Evolutionary conservation across 2,329 filamentous ascomycete genomes (phyloP).

Genomic region (Plenodomus lindquistii): DNA sequence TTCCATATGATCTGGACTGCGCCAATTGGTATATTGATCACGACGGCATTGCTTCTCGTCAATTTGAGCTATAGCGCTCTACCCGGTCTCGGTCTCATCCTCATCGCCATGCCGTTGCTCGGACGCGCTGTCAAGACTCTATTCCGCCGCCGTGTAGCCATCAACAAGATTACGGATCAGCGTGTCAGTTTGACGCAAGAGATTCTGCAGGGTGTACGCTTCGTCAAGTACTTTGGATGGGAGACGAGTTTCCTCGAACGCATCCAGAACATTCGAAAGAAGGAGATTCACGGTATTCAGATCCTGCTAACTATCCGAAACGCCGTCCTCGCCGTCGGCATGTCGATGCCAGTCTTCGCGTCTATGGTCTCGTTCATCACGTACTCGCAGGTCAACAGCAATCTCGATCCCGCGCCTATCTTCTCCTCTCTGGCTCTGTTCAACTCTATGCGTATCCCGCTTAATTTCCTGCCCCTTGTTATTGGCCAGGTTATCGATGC

Average conservation of each 20-base stretch:
- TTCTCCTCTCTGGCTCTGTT: slow-evolving; percentile 95
- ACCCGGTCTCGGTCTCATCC: slow-evolving; percentile 80
- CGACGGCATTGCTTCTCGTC: slow-evolving; percentile 77
- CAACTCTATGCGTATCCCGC: slow-evolving; percentile 85
- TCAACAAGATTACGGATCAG: slow-evolving; percentile 94
- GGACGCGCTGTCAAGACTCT: slow-evolving; percentile 76
- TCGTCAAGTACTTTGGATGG: slow-evolving; percentile 98
- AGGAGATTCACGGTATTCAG: slow-evolving; percentile 84
- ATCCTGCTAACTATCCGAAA: slow-evolving; percentile 81
- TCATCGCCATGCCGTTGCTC: slow-evolving; percentile 76
- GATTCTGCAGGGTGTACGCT: slow-evolving; percentile 85
- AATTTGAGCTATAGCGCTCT: slow-evolving; percentile 90
- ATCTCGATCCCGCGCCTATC: slow-evolving; percentile 73
- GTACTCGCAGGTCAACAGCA: slow-evolving; percentile 65
- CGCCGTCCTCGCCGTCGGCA: slow-evolving; percentile 78
- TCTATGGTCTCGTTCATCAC: slow-evolving; percentile 96
- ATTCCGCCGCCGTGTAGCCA: slow-evolving; percentile 72
- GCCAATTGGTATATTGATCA: slow-evolving; percentile 76
- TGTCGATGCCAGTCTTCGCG: slow-evolving; percentile 89
- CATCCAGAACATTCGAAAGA: slow-evolving; percentile 71
- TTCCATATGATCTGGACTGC: slow-evolving; percentile 93
- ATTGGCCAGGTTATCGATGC: slow-evolving; percentile 90
- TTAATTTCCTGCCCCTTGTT: slow-evolving; percentile 86
- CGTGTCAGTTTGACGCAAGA: slow-evolving; percentile 90
- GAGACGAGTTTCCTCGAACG: slow-evolving; percentile 83